Evolutionary conservation across 2,329 filamentous ascomycete species (phyloP), one percentile per base, ranked within the genome.

Genomic region (Cercospora berteroae): DNA sequence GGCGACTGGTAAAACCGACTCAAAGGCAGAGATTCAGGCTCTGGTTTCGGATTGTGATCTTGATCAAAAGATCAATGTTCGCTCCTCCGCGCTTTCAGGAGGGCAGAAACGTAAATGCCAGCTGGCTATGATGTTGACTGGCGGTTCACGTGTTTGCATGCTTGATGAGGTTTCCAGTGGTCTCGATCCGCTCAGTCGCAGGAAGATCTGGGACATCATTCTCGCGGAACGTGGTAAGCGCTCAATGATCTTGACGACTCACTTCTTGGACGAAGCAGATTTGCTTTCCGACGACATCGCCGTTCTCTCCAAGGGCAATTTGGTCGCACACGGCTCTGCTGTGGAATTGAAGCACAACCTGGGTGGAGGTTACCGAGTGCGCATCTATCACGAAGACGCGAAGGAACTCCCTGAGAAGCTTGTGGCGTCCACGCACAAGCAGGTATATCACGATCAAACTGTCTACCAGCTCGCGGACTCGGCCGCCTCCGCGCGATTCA

Each of bases 181-280:
- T 13, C 84, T 97, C 20, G 94, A 97, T 76, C 93, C 94, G 0
- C 82, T 97, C 1, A 94, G 91, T 20, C 85, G 94, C 64, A 84
- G 93, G 29, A 97, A 96, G 80, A 92, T 97, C 25, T 97, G 94
- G 94, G 93, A 97, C 72, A 97, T 97, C 67, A 83, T 97, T 23
- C 83, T 97, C 12, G 90, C 90, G 1, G 93, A 97, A 78, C 88
- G 94, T 66, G 93, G 93, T 20, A 85, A 85, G 67, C 84, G 94
- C 50, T 96, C 94, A 0, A 91, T 97, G 73, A 87, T 97, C 50
- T 79, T 97, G 66, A 97, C 94, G 0, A 97, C 94, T 0, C 94
- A 97, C 78, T 97, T 97, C 78, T 84, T 97, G 8, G 94, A 97
- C 74, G 94, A 97, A 79, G 94, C 94, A 0, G 94, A 97, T 75